Base-by-base conservation (phyloP, 768 basidiomycete genomes). In the Rhodotorula toruloides region DNA sequence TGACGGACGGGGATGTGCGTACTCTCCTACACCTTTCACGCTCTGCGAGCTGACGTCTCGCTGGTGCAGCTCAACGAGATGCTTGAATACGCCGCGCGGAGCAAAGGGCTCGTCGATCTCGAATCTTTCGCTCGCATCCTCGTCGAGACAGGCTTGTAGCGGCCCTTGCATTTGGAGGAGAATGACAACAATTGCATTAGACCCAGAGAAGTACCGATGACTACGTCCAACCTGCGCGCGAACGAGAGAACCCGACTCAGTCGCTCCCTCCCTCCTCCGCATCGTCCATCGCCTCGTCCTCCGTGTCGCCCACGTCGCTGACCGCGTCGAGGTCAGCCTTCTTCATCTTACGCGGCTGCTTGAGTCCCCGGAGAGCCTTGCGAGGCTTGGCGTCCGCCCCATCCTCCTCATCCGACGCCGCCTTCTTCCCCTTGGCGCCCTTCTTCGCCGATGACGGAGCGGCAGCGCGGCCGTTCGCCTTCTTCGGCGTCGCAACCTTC, bases 221-320 rank as follows among this genome's bases (percentile, higher is more conserved):
- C n/a, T n/a, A n/a, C n/a, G n/a, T n/a, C n/a, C n/a, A n/a, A n/a
- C n/a, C n/a, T n/a, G n/a, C n/a, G n/a, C n/a, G n/a, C n/a, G n/a
- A n/a, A n/a, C n/a, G n/a, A n/a, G n/a, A n/a, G n/a, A n/a, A n/a
- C n/a, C n/a, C n/a, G n/a, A n/a, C 32, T 52, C 44, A 34, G 4
- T 52, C 32, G 83, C 82, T 72, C 84, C 84, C 53, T 47, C 55
- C 48, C 53, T 53, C 63, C 21, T 64, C 62, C 46, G 67, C 65
- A 8, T 50, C 57, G 32, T 60, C 37, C n/a, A n/a, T n/a, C n/a
- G n/a, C n/a, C n/a, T n/a, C n/a, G n/a, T n/a, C n/a, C 4, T 47
- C 69, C 27, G 58, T 58, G 6, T 68, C 77, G 75, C 83, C 84
- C 39, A 80, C 79, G 37, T 86, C 83, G 50, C 65, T 66, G 21